phyloP scores from a whole-genome alignment of 306 rosid genomes.

The Prosopis cineraria region DNA sequence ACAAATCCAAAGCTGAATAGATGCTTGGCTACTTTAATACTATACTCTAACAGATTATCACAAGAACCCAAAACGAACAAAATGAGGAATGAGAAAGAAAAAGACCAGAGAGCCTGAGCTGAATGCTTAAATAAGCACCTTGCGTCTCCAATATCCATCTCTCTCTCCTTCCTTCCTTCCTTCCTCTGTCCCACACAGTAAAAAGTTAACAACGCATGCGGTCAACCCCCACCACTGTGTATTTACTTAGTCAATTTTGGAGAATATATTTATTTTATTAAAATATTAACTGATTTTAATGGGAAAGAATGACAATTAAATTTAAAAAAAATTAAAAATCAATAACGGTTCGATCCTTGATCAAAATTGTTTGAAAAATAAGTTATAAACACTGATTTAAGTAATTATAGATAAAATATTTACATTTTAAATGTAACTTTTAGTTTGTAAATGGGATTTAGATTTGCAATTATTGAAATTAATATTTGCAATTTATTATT shows the following conservation, averaged over 20 bases:
- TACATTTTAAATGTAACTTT: too few relatives aligned
- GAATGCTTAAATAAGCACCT: slow-evolving; percentile 44
- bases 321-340: too few relatives aligned
- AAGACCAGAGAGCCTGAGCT: slow-evolving; percentile 25
- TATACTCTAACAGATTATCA: background rate
- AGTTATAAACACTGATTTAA: too few relatives aligned
- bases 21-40: slow-evolving; percentile 41
- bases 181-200: slow-evolving; percentile 24
- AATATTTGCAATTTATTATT: too few relatives aligned
- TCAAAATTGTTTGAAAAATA: too few relatives aligned
- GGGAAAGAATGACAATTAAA: too few relatives aligned
- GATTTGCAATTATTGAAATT: too few relatives aligned
- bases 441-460: too few relatives aligned
- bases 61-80: background rate
- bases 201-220: slow-evolving; percentile 7
- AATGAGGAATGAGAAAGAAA: slow-evolving; percentile 34
- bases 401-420: too few relatives aligned
- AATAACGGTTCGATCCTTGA: too few relatives aligned
- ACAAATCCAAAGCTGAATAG: slow-evolving; percentile 44
- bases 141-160: slow-evolving; percentile 5
- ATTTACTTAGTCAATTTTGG: slow-evolving; percentile 32
- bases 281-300: background rate
- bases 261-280: background rate
- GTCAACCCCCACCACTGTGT: slow-evolving; percentile 61
- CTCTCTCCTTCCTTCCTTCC: background rate